These are phyloP conservation scores for Schizosaccharomyces osmophilus DNA, from an alignment of 805 yeast genomes.

Conservation along the genomic window DNA sequence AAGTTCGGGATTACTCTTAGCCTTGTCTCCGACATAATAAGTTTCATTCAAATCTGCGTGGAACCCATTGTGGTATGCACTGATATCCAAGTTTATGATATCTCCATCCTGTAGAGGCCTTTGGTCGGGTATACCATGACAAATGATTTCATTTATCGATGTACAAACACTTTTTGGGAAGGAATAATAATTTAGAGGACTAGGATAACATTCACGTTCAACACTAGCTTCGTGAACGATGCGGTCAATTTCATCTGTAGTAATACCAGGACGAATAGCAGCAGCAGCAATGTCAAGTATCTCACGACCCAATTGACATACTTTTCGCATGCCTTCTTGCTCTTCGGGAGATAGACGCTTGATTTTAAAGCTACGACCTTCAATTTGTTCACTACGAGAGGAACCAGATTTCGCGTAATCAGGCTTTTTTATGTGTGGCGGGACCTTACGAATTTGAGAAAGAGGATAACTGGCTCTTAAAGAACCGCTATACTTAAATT, in stretches of 20 bases:
- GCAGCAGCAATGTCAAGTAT: conserved; percentile 75
- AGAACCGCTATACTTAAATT: conserved; percentile 45
- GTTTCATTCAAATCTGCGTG: conserved; percentile 94
- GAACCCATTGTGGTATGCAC: conserved; percentile 63
- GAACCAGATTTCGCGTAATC: conserved; percentile 66
- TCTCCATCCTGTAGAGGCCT: conserved; percentile 78
- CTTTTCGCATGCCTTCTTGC: conserved; percentile 48
- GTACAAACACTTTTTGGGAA: conserved; percentile 85
- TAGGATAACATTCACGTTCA: conserved; percentile 76
- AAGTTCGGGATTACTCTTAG: conserved; percentile 51
- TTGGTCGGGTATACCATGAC: conserved; percentile 94
- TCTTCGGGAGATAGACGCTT: conserved; percentile 40
- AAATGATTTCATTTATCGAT: conserved; percentile 79
- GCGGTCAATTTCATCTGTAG: conserved; percentile 77
- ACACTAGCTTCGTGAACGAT: conserved; percentile 72
- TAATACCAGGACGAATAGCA: conserved; percentile 61
- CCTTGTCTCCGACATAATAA: conserved; percentile 81
- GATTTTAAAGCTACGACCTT: conserved; percentile 44
- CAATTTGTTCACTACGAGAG: conserved; percentile 53
- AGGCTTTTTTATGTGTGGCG: conserved; percentile 46
- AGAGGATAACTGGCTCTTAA: conserved; percentile 65
- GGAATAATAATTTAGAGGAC: conserved; percentile 81
- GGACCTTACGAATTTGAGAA: conserved; percentile 43
- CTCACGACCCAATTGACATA: conserved; percentile 59
- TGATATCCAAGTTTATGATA: conserved; percentile 72